Conservation (phyloP, 2,329 filamentous ascomycete species). For the Colletotrichum abscissum region DNA sequence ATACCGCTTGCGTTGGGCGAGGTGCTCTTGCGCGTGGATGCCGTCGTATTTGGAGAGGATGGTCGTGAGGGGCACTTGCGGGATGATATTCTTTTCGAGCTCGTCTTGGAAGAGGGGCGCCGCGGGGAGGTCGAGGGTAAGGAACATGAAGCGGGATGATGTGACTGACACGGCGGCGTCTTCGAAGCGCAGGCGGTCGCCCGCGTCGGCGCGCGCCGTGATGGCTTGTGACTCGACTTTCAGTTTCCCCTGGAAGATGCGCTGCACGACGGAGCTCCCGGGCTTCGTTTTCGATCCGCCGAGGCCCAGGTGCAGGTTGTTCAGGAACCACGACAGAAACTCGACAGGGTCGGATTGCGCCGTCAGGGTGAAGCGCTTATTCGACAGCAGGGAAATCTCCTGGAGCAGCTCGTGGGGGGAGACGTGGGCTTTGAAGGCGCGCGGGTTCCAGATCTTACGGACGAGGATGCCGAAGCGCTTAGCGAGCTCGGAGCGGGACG, state of each 20-base stretch:
- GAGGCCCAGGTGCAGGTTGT: constrained; percentile 91
- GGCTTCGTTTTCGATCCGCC: constrained; percentile 91
- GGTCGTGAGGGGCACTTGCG: constrained; percentile 84
- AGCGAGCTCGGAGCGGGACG: constrained; percentile 79
- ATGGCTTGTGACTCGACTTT: constrained; percentile 95
- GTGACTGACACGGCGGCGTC: constrained; percentile 85
- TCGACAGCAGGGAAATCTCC: constrained; percentile 89
- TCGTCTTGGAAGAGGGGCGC: constrained; percentile 97
- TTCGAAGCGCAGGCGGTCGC: constrained; percentile 91
- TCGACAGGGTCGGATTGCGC: constrained; percentile 95
- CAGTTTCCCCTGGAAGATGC: constrained; percentile 91
- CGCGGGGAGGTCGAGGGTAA: constrained; percentile 92
- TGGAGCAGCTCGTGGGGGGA: constrained; percentile 97
- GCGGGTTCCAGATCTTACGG: constrained; percentile 97
- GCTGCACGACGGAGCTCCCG: constrained; percentile 86
- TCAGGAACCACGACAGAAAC: constrained; percentile 97
- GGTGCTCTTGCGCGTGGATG: constrained; percentile 84
- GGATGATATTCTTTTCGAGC: constrained; percentile 94
- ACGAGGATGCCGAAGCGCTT: constrained; percentile 90
- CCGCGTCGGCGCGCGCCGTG: constrained; percentile 87
- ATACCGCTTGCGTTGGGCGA: constrained; percentile 89
- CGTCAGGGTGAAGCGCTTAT: constrained; percentile 92
- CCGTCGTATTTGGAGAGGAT: constrained; percentile 96
- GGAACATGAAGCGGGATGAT: constrained; percentile 84
- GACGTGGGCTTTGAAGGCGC: constrained; percentile 95